Evolutionary conservation across 83 land plant genomes (phyloP), one percentile per base, ranked within the genome.

Genomic region (Thuja plicata): DNA sequence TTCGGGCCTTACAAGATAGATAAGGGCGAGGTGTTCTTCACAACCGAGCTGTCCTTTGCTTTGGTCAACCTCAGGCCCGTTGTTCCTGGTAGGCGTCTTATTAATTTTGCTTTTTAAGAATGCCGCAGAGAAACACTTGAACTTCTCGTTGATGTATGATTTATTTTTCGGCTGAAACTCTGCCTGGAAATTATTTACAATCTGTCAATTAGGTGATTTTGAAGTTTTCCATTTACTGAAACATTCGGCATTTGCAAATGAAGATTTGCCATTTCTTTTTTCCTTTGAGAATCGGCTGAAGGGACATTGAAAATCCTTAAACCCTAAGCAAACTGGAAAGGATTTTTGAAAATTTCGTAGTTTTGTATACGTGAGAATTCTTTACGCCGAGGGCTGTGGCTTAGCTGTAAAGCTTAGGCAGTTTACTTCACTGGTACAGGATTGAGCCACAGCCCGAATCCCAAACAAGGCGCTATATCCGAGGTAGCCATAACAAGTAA

Each of bases 61-160:
- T 46, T 96, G 81, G 98, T 96, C 88, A 96, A 96, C 77, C 92
- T 97, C 45, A 93, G 96, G 88, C 99, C 98, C 57, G 90, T 96
- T 77, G 89, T 95, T 78, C 97, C 98, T 94, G 99, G 98, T 96
- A 87, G 54, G 87, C 37, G 3, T 32, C 7, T 35, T 38, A 17
- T 37, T 88, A n/a, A 5, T 80, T 88, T 38, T 46, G 30, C 3
- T 13, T 66, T 66, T 24, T 24, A 66, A 66, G 30, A 66, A 66
- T 66, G n/a, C 10, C 10, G 8, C n/a, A 66, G 9, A 7, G 0
- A 66, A 66, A 66, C n/a, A 24, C 10, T 15, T 40, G 0, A 5
- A 37, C 66, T 60, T 79, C 40, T 38, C 24, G 21, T 38, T 79
- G 1, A 38, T 40, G 82, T 21, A 79, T 17, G 6, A 21, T 21